Evolutionary conservation across 176 grass and related monocot species (phyloP), one percentile per base, ranked within the genome.

Genomic region (Lolium rigidum): DNA sequence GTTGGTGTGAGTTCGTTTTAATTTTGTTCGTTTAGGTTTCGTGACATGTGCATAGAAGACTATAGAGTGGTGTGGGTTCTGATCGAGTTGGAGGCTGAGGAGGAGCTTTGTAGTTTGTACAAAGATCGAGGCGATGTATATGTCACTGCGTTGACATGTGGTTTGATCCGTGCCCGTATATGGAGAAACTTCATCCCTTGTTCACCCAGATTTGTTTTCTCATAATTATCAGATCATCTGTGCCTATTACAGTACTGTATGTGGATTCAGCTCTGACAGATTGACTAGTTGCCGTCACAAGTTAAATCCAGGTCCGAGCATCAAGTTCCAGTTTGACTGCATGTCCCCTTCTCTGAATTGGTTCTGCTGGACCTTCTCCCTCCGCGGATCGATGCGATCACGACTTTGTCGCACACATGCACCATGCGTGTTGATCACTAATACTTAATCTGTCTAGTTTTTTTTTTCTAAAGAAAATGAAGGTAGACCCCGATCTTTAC

Each of bases 151-250:
- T 64, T 82, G 89, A 88, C 82, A 70, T 81, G 89, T 81, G 89
- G 89, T 85, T 77, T 85, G 77, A 16, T 63, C 89, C 82, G 87
- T 88, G 82, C 39, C 70, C 86, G 84, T 80, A 81, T 54, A 63
- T 85, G 86, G 85, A 85, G 69, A 81, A 91, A 88, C 82, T 82
- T 88, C 90, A 91, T 88, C 90, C 90, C 86, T 85, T 91, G 82
- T 85, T 87, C 71, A 83, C 74, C 47, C 76, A 83, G 43, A 79
- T 69, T 81, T 74, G 71, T 74, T 75, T 28, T 84, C 46, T 87
- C 37, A 16, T 9, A 44, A 1, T 51, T 64, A 35, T 28, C 62
- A 31, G 25, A 31, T 64, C 24, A 12, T 28, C 16, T 21, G 17
- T 58, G n/a, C 6, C 10, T 50, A 14, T 5, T 51, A 14, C 41